These are phyloP conservation scores for Vigna mungo DNA, from an alignment of 306 rosid genomes.

Conservation along the genomic window DNA sequence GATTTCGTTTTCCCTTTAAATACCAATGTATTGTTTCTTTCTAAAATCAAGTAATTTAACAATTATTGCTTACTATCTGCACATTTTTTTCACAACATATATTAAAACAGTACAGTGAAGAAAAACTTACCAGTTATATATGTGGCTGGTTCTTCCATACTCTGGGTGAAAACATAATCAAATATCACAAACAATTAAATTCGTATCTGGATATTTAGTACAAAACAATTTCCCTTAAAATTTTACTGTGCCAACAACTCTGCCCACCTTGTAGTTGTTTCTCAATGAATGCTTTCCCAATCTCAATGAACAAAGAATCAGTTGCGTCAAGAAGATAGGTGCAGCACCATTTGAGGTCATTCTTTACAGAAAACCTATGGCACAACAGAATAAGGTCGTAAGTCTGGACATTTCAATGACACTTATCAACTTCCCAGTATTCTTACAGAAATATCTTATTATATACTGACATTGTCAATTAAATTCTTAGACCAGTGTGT, in stretches of 20 bases:
- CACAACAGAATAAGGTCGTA: neutral
- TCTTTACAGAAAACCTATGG: slow-evolving; percentile 83
- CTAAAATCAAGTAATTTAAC: too few relatives aligned
- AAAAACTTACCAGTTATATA: slow-evolving; percentile 81
- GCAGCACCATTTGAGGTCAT: slow-evolving; percentile 83
- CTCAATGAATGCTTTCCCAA: slow-evolving; percentile 84
- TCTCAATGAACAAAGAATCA: slow-evolving; percentile 83
- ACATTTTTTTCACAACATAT: neutral
- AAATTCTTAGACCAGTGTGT: slow-evolving; percentile 10
- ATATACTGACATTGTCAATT: neutral
- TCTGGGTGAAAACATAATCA: slow-evolving; percentile 55
- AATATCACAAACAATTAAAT: slow-evolving; percentile 48
- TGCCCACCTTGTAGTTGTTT: slow-evolving; percentile 78
- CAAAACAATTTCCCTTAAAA: slow-evolving; percentile 9
- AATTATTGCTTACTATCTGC: too few relatives aligned
- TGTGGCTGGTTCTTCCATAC: slow-evolving; percentile 85
- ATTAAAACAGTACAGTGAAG: slow-evolving; percentile 24
- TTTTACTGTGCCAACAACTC: slow-evolving; percentile 23
- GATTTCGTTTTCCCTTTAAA: too few relatives aligned
- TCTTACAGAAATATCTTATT: slow-evolving; percentile 8
- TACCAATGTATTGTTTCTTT: too few relatives aligned
- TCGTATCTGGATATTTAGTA: slow-evolving; percentile 36
- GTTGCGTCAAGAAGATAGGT: slow-evolving; percentile 96
- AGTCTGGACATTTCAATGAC: neutral
- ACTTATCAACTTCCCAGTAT: slow-evolving; percentile 31